Evolutionary conservation across 2,329 filamentous ascomycete species (phyloP).

Genomic region (Apiospora saccharicola): DNA sequence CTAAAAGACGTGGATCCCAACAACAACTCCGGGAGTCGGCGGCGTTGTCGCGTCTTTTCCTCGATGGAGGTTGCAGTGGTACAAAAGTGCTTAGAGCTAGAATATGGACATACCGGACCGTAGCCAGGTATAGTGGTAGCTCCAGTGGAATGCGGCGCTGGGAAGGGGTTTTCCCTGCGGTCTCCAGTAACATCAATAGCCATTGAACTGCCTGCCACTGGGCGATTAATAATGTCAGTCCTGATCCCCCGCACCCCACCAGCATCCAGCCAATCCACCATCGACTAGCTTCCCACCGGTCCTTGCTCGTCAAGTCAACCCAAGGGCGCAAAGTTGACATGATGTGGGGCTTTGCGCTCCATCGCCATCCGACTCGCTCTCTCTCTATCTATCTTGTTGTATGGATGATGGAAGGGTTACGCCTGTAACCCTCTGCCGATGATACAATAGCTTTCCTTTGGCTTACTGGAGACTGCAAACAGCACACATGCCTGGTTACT

Average conservation of each 20-base stretch:
- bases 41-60: constrained; percentile 9
- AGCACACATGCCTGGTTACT: not conserved
- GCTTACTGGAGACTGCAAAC: not conserved
- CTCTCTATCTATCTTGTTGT: not conserved
- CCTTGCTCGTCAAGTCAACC: constrained; percentile 7
- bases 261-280: not conserved
- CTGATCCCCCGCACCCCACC: constrained; percentile 4
- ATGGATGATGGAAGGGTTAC: constrained; percentile 7
- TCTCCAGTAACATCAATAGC: not conserved
- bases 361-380: not conserved
- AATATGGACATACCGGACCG: not conserved
- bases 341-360: constrained; percentile 11
- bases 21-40: constrained; percentile 13
- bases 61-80: not conserved
- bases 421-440: not conserved
- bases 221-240: constrained; percentile 5
- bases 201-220: not conserved
- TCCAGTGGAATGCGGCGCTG: constrained; percentile 1
- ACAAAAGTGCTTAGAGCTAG: not conserved
- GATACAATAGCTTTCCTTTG: not conserved
- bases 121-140: not conserved
- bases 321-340: constrained; percentile 20
- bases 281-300: constrained; percentile 1
- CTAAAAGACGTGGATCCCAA: not conserved
- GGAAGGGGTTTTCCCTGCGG: not conserved